A percentile compares a stretch with the other conserved stretches of the same genome.
Evolutionary conservation across 208 protist species (phyloP).

Genomic region (Trypanosomatidae sp.): DNA sequence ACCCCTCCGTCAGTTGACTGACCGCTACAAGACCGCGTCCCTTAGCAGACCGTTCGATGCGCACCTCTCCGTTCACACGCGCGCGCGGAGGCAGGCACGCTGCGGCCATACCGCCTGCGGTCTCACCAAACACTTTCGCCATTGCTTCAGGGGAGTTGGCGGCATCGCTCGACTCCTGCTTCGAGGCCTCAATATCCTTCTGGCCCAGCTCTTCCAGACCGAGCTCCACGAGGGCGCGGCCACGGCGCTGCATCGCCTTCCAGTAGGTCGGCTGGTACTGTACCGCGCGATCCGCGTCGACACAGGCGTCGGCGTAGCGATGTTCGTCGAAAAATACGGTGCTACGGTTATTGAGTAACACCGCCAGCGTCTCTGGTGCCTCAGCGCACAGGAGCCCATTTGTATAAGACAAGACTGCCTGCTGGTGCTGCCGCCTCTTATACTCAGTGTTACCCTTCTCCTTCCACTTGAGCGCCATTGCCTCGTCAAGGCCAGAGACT

Average conservation of each 20-base stretch:
- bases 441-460: conserved; percentile 75
- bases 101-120: conserved; percentile 12
- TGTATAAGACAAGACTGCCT: conserved; percentile 68
- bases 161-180: conserved; percentile 21
- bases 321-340: conserved; percentile 58
- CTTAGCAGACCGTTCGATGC: conserved; percentile 33
- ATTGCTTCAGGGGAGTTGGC: conserved; percentile 50
- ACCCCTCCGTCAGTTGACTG: conserved; percentile 40
- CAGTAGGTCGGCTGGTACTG: conserved; percentile 55
- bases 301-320: conserved; percentile 57
- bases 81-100: conserved; percentile 36
- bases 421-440: conserved; percentile 34
- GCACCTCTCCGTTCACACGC: conserved; percentile 17
- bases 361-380: conserved; percentile 55
- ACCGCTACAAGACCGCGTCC: conserved; percentile 45
- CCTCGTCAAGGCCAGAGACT: conserved; percentile 49
- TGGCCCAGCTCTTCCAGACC: conserved; percentile 47
- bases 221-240: conserved; percentile 61
- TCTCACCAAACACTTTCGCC: conserved; percentile 47
- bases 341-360: conserved; percentile 78
- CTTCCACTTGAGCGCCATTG: conserved; percentile 73
- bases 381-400: conserved; percentile 76
- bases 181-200: conserved; percentile 64
- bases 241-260: conserved; percentile 78
- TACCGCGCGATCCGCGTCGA: conserved; percentile 63